phyloP scores from a whole-genome alignment of 208 protist species.

The Acanthamoeba divionensis region DNA sequence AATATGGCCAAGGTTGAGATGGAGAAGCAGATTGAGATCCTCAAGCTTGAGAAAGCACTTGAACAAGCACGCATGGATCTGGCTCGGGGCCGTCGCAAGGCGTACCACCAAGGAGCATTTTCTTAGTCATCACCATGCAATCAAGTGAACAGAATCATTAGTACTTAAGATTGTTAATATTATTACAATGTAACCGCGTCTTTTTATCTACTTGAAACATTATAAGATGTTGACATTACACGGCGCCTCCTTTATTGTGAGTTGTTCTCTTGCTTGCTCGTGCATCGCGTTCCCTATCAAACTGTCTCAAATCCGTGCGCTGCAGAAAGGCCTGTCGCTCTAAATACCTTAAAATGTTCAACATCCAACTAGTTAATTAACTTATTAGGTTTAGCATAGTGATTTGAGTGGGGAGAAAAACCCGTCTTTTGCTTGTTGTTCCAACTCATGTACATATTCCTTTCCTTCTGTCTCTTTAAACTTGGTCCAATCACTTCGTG shows the following conservation, averaged over 20 bases:
- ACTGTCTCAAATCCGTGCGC: conserved; percentile 3
- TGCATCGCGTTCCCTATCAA: not conserved
- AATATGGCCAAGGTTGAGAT: not conserved
- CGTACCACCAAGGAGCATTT: no score
- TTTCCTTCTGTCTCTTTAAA: conserved; percentile 46
- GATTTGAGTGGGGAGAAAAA: not conserved
- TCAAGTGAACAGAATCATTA: no score
- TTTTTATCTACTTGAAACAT: no score
- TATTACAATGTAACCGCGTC: no score
- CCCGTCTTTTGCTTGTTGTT: conserved; percentile 30
- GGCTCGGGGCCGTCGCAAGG: not conserved
- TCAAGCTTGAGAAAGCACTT: conserved; percentile 52
- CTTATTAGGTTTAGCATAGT: not conserved
- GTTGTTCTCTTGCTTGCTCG: not conserved
- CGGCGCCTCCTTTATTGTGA: no score
- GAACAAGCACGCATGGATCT: conserved; percentile 47
- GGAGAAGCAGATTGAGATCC: conserved; percentile 53
- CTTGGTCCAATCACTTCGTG: not conserved
- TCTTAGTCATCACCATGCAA: no score
- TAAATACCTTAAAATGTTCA: not conserved
- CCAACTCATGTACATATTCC: conserved; percentile 39
- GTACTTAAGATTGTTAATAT: no score
- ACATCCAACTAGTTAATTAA: no score
- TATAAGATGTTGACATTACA: no score
- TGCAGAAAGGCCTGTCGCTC: not conserved